phyloP scores from a whole-genome alignment of 169 alveolate species.

The Cryptosporidium ubiquitum region DNA sequence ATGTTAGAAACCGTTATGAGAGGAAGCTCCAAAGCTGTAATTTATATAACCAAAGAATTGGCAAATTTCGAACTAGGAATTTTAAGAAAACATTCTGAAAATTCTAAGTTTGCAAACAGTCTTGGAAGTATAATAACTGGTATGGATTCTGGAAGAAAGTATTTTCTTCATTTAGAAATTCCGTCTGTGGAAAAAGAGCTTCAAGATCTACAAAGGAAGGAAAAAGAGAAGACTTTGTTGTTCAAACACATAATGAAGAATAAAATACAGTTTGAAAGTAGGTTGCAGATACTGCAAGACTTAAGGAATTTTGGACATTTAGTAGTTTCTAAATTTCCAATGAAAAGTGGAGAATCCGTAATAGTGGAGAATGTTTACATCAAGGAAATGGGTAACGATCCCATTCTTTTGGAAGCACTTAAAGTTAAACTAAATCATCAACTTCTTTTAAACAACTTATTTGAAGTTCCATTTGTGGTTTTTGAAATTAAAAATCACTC shows the following conservation, averaged over 20 bases:
- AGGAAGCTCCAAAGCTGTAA: conserved; percentile 11
- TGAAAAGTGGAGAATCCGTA: neutral
- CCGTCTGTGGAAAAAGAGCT: neutral
- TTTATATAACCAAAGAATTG: conserved; percentile 22
- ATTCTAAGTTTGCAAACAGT: conserved; percentile 6
- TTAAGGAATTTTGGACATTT: conserved; percentile 15
- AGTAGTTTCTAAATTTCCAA: neutral
- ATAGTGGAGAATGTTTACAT: conserved; percentile 12
- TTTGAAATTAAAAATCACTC: neutral
- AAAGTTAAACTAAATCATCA: neutral
- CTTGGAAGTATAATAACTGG: conserved; percentile 25
- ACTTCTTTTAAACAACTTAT: conserved; percentile 1
- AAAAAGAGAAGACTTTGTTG: neutral
- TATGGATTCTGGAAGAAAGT: neutral
- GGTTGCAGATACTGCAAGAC: conserved; percentile 9
- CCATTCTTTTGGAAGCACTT: neutral
- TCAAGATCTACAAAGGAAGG: neutral
- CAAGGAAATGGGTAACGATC: conserved; percentile 14
- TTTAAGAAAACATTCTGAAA: neutral
- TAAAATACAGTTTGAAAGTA: conserved; percentile 8
- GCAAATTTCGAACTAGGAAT: neutral
- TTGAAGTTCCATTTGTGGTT: conserved; percentile 46
- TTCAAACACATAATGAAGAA: conserved; percentile 8
- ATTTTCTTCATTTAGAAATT: conserved; percentile 44
- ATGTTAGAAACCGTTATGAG: conserved; percentile 3